phyloP scores from a whole-genome alignment of 2,329 filamentous ascomycete species.

The Aureobasidium sp. region DNA sequence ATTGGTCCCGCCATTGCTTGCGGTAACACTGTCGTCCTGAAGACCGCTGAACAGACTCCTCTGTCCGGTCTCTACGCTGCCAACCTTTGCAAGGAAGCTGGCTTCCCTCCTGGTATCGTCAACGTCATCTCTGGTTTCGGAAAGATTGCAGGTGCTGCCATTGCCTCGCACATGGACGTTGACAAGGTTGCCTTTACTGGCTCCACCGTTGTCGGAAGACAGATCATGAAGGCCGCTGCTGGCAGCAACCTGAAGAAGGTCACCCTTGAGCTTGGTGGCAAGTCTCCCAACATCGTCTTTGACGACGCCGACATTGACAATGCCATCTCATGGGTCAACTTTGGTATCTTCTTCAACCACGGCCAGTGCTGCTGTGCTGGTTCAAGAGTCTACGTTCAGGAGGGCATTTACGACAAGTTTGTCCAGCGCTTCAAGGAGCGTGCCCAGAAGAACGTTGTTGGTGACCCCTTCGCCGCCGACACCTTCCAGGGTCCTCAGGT shows the following conservation, averaged over 20 bases:
- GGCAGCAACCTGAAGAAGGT: conserved; percentile 76
- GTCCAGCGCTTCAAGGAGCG: conserved; percentile 72
- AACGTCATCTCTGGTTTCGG: conserved; percentile 75
- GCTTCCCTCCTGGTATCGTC: conserved; percentile 70
- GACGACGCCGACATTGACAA: conserved; percentile 70
- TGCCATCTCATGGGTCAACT: conserved; percentile 71
- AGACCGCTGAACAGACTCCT: conserved; percentile 71
- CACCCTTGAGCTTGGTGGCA: conserved; percentile 71
- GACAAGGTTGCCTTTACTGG: conserved; percentile 82
- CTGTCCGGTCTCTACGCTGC: conserved; percentile 61
- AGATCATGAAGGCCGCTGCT: conserved; percentile 75
- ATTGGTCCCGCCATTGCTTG: conserved; percentile 65
- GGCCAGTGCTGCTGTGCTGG: conserved; percentile 65
- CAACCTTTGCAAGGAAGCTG: conserved; percentile 63
- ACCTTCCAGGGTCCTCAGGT: conserved; percentile 89
- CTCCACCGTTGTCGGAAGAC: conserved; percentile 64
- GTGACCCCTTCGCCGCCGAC: conserved; percentile 69
- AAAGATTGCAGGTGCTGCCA: conserved; percentile 68
- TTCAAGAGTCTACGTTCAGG: conserved; percentile 79
- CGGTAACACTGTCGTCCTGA: conserved; percentile 66
- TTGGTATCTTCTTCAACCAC: conserved; percentile 53
- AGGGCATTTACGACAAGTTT: conserved; percentile 83
- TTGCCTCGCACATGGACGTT: conserved; percentile 69
- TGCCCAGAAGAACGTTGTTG: conserved; percentile 66
- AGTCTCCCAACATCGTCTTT: conserved; percentile 76